Base-by-base conservation (phyloP, 2,329 filamentous ascomycete genomes). In the Lasiodiplodia theobromae region DNA sequence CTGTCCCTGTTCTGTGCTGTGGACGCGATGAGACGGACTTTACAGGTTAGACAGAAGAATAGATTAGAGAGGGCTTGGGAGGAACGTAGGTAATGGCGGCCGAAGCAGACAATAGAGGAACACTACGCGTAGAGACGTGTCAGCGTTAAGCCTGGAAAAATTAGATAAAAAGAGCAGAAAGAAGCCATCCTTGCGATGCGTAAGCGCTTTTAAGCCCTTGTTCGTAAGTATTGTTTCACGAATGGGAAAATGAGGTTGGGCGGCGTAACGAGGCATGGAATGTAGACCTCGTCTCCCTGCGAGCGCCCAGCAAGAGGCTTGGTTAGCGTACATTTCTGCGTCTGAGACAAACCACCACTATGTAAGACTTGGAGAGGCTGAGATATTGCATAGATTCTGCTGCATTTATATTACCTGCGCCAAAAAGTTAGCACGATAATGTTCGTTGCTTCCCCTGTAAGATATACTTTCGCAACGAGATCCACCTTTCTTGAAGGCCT, bases 301-400 rank as follows among this genome's bases (percentile, higher is more conserved):
- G 40, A n/a, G 18, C 18, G 40, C 40, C 40, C 10, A 51, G 58
- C 11, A 34, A n/a, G 38, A 21, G 34, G 31, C n/a, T 18, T 16
- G 31, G 21, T 64, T 64, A 64, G 60, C 31, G 60, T 25, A 11
- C 47, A 64, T 64, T 64, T 31, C 37, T 52, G 37, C 44, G 21
- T 52, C 60, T 4, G 28, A 64, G 60, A 64, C 44, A 64, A 28
- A 28, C 28, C 28, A 28, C 28, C 28, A 28, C 28, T 6, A 47
- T 8, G 40, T n/a, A n/a, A 21, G 44, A 47, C 44, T 21, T 21
- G 14, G 12, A 7, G 31, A 34, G 31, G 31, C 31, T 34, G 31
- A 34, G 8, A 34, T 34, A 5, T 34, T 34, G 31, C 31, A 34
- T 31, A 7, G 28, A 31, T 7, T 31, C 28, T 7, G 8, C 28